Percentiles rank a stretch among this genome's conserved stretches.
phyloP scores from a whole-genome alignment of 768 basidiomycete genomes.

The Gloeopeniophorella convolvens region DNA sequence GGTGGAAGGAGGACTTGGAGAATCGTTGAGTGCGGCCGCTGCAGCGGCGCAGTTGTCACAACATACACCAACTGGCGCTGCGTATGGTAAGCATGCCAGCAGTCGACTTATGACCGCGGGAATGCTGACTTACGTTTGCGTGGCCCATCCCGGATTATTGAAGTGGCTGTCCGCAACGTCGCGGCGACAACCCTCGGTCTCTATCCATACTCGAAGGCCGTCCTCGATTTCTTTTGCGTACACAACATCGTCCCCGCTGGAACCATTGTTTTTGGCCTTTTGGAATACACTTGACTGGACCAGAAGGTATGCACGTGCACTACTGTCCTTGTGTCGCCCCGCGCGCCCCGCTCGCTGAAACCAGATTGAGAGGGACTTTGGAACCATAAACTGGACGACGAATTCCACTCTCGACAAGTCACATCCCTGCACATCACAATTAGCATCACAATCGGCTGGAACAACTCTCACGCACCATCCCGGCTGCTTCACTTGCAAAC shows the following conservation, averaged over 20 bases:
- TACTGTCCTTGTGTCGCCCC: conserved; percentile 16
- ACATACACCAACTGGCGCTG: too few relatives aligned
- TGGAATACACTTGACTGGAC: neutral
- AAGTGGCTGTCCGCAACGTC: conserved; percentile 30
- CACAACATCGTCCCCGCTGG: conserved; percentile 16
- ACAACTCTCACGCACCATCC: neutral
- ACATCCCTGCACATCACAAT: neutral
- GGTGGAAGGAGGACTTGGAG: too few relatives aligned
- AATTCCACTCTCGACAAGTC: neutral
- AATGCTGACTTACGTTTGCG: neutral
- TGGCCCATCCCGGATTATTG: conserved; percentile 26
- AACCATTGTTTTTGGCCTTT: conserved; percentile 2
- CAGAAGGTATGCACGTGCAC: neutral
- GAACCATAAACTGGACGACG: neutral
- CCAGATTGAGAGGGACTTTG: too few relatives aligned
- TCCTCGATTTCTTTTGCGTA: conserved; percentile 31
- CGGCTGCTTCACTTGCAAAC: too few relatives aligned
- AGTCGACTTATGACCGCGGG: too few relatives aligned
- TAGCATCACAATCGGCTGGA: neutral
- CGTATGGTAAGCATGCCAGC: too few relatives aligned
- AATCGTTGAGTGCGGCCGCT: too few relatives aligned
- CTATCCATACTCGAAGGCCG: conserved; percentile 27
- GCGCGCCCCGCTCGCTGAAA: conserved; percentile 28
- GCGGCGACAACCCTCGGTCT: conserved; percentile 25
- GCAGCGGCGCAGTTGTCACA: too few relatives aligned